These are phyloP conservation scores for Neopestalotiopsis clavispora DNA, from an alignment of 2,329 filamentous ascomycete species.

Conservation along the genomic window DNA sequence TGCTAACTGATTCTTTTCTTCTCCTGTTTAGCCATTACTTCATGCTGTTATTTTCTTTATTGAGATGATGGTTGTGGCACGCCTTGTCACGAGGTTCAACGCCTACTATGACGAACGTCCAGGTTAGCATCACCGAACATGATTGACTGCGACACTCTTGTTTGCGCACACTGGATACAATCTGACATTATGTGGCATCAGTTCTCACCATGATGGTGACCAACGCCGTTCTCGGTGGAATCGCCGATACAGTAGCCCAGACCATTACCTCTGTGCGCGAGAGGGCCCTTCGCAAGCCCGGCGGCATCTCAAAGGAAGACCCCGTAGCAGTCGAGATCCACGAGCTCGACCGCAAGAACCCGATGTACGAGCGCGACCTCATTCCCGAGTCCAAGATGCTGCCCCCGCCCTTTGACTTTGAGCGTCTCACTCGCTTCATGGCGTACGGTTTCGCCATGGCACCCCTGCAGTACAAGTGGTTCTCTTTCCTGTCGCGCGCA, in stretches of 20 bases:
- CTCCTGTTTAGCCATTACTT: conserved; percentile 73
- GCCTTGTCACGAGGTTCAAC: conserved; percentile 88
- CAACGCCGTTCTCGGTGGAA: conserved; percentile 92
- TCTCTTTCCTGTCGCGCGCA: conserved; percentile 77
- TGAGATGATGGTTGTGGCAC: conserved; percentile 84
- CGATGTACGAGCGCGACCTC: conserved; percentile 67
- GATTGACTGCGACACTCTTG: neutral
- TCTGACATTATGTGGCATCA: conserved; percentile 35
- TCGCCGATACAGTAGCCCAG: conserved; percentile 96
- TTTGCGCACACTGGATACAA: neutral
- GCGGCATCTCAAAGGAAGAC: conserved; percentile 64
- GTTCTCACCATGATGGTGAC: conserved; percentile 99
- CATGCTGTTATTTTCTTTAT: conserved; percentile 85
- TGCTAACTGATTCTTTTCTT: conserved; percentile 15
- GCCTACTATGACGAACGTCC: conserved; percentile 91
- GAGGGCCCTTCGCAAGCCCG: conserved; percentile 66
- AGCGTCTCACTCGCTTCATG: conserved; percentile 94
- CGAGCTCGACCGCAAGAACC: conserved; percentile 82
- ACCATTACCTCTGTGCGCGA: conserved; percentile 83
- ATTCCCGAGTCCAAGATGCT: conserved; percentile 67
- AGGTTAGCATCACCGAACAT: conserved; percentile 52
- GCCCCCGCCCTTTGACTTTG: conserved; percentile 92
- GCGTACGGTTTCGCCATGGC: conserved; percentile 97
- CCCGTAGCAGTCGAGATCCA: conserved; percentile 85
- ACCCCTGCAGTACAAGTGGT: conserved; percentile 95